Evolutionary conservation across 106 monocot genomes (phyloP), one percentile per base, ranked within the genome.

Genomic region (Dendrobium catenatum): DNA sequence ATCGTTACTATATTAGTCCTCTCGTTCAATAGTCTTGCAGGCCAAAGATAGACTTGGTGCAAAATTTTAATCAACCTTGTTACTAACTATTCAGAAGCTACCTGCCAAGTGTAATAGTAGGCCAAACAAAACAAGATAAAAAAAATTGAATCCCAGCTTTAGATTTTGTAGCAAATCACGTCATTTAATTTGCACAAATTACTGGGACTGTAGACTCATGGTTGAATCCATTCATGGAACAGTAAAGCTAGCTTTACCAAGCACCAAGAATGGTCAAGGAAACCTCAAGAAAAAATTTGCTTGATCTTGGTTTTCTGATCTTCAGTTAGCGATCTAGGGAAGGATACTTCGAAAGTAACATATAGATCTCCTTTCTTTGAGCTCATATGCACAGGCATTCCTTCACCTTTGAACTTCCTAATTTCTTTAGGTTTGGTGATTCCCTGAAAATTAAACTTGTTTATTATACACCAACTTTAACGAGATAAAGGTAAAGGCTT

Each of bases 361-460:
- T 89, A 89, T 47, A 94, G 68, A 86, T 97, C 91, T 18, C 97
- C 97, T 42, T 92, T 97, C 81, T 97, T 97, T 46, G 79, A 73
- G 77, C 94, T 97, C 55, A 85, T 58, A 75, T 97, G 81, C 68
- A 94, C 24, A 19, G 97, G 97, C 97, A 97, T 97, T 24, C 97
- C 97, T 86, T 97, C 97, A 16, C 94, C 97, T 92, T 97, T 97
- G 83, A 91, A 92, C 76, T 83, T 92, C 84, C 85, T 92, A 66
- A 92, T 86, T 81, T 92, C 94, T 84, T 92, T 97, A 0, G 97
- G 97, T 80, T 91, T 91, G 0, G 94, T 97, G 64, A 97, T 82
- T 22, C 91, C 94, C 97, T 97, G 81, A 46, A 29, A 79, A 75
- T 59, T 11, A 74, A 54, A 61, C 9, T 20, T 76, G 46, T 4